A percentile compares a stretch with the other conserved stretches of the same genome.
These are phyloP conservation scores for Cubamyces sp. DNA, from an alignment of 768 basidiomycete species.

Conservation along the genomic window DNA sequence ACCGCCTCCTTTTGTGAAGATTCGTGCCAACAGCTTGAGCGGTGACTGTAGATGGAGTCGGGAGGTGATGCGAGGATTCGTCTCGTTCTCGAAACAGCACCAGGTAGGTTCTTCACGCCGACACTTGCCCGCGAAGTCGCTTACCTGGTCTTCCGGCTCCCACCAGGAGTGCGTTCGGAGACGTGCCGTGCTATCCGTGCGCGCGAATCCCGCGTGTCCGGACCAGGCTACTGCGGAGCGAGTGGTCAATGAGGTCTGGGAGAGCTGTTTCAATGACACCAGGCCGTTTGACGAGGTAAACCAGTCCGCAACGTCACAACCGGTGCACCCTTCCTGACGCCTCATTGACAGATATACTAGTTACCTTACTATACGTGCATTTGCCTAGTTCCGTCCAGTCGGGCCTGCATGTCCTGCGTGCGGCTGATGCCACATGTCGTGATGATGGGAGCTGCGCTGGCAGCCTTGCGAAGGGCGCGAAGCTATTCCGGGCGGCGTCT, in stretches of 20 bases:
- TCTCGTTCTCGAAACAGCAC: constrained; percentile 90
- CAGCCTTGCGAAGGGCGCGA: constrained; percentile 1
- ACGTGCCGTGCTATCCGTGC: constrained; percentile 81
- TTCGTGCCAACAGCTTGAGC: constrained; percentile 91
- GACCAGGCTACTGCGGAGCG: constrained; percentile 77
- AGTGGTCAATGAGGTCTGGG: constrained; percentile 96
- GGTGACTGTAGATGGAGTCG: constrained; percentile 90
- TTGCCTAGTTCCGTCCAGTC: neutral
- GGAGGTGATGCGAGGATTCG: constrained; percentile 77
- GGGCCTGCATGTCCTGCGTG: neutral
- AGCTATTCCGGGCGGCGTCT: constrained; percentile 14
- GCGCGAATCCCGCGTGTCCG: constrained; percentile 79
- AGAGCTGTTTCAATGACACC: constrained; percentile 94
- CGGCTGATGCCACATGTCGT: constrained; percentile 22
- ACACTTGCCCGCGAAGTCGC: constrained; percentile 9
- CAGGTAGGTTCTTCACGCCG: constrained; percentile 58
- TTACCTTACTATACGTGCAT: neutral
- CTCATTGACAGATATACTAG: constrained; percentile 25
- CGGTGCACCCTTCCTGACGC: neutral
- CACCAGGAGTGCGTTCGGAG: constrained; percentile 86
- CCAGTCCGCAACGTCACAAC: neutral
- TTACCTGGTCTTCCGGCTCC: constrained; percentile 6
- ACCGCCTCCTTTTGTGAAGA: constrained; percentile 50
- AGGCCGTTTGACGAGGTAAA: constrained; percentile 94
- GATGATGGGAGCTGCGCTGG: constrained; percentile 9